A percentile compares a stretch with the other conserved stretches of the same genome.
phyloP scores from a whole-genome alignment of 2,329 filamentous ascomycete species.

The Alternaria sp. region DNA sequence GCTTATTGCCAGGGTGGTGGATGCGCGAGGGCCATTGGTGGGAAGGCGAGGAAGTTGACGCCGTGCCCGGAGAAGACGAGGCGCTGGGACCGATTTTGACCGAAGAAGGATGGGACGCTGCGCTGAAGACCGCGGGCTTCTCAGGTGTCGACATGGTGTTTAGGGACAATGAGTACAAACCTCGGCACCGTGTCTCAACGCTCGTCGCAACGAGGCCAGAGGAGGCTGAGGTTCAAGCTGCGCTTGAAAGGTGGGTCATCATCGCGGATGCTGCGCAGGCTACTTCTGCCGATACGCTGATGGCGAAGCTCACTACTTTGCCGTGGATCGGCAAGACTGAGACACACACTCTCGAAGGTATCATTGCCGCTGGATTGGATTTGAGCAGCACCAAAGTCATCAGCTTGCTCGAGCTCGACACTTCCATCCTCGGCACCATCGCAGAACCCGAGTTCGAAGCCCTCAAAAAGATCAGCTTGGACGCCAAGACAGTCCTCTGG shows the following conservation, averaged over 20 bases:
- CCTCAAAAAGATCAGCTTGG: conserved; percentile 7
- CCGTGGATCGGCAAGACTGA: conserved; percentile 6
- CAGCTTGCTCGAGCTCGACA: conserved; percentile 16
- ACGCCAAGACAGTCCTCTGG: conserved; percentile 13
- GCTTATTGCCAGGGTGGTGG: conserved; percentile 14
- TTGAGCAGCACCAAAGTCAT: conserved; percentile 6
- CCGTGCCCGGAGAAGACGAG: conserved; percentile 4
- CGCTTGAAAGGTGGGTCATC: conserved; percentile 3
- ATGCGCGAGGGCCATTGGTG: conserved; percentile 15
- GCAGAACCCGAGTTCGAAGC: conserved; percentile 7
- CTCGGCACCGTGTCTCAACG: conserved; percentile 2
- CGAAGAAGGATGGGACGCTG: conserved; percentile 29
- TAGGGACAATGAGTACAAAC: conserved; percentile 8
- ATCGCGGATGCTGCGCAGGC: background rate
- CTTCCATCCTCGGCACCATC: conserved; percentile 10
- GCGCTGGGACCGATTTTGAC: conserved; percentile 5
- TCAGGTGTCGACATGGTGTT: conserved; percentile 11
- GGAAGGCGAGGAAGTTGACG: conserved; percentile 9
- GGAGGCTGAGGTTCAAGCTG: conserved; percentile 11
- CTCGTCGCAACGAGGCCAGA: conserved; percentile 5
- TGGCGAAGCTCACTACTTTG: conserved; percentile 1
- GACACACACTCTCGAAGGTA: conserved; percentile 4
- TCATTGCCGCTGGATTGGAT: conserved; percentile 4
- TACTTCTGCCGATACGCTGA: conserved; percentile 2
- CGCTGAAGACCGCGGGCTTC: conserved; percentile 10